Base-by-base conservation (phyloP, 768 basidiomycete species). In the Serpula lacrymans region DNA sequence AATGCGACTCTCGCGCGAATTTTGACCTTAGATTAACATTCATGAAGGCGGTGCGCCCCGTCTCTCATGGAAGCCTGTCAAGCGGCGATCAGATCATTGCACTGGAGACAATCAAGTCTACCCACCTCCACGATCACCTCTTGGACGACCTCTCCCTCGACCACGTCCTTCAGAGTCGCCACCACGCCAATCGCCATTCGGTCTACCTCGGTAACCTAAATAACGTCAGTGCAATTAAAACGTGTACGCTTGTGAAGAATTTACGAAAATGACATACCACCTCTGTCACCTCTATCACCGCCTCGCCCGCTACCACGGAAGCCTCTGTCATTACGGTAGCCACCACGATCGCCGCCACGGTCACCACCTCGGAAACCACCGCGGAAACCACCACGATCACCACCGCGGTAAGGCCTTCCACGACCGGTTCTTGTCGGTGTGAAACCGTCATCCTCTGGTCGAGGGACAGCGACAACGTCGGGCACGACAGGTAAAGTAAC, bases 371-470 rank as follows among this genome's bases (percentile, higher is more conserved):
- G 63, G 42, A 53, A 48, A 21, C 63, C 65, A 44, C 72, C 70
- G 37, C 65, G 60, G 21, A 61, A 59, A 32, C 58, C 57, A 16
- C 68, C 65, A 28, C 71, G 67, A 31, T 40, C 52, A 8, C 60
- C 55, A 21, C 65, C 62, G 32, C 60, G 52, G 3, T 52, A 29
- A 10, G 10, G 28, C 10, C 28, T 29, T 27, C 76, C 74, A 37
- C 77, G 71, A 29, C 72, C 71, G 35, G 71, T 70, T 6, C 77
- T 60, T 12, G 72, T 55, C 39, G 67, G 68, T 2, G 60, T 74
- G 55, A 86, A 88, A 4, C 84, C 84, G 26, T 86, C 84, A 3
- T 82, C 80, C 34, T 78, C 82, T 6, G 39, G 23, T 6, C 23
- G 52, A 20, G 54, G 51, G 22, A 51, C 51, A 12, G 57, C 16